Evolutionary conservation across 805 yeast species (phyloP), one percentile per base, ranked within the genome.

Genomic region (Metschnikowia sp.): DNA sequence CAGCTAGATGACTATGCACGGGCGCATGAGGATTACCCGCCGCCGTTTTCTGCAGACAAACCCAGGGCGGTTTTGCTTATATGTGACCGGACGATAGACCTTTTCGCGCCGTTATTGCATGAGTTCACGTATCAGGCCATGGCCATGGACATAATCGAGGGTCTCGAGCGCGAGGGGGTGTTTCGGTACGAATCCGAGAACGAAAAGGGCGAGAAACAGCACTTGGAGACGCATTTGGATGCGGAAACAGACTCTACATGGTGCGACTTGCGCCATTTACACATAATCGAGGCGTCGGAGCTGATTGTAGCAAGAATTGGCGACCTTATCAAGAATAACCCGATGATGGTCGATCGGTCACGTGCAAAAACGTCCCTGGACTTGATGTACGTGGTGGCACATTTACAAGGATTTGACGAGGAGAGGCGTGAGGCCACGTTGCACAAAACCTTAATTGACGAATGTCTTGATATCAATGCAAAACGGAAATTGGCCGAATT

Each of bases 71-170:
- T 87, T 0, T 75, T 92, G 53, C 65, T 94, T 32, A 80, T 94
- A 15, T 73, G 87, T 2, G 99, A 94, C 65, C 76, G 99, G 52
- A 77, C 96, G 1, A 62, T 90, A 62, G 99, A 95, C 63, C 70
- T 86, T 41, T 79, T 80, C 57, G 86, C 94, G 7, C 96, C 97
- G 0, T 63, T 94, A 40, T 66, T 91, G 45, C 98, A 94, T 64
- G 96, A 89, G 62, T 88, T 91, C 65, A 80, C 85, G 22, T 94
- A 91, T 65, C 96, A 92, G 66, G 91, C 97, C 4, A 83, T 91
- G 87, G 86, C 91, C 15, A 84, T 85, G 69, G 99, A 92, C 64
- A 66, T 85, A 28, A 75, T 77, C 2, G 69, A 68, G 30, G 60
- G 67, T 37, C 65, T 73, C 52, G 78, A 56, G 69, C 66, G 64